A percentile compares a stretch with the other conserved stretches of the same genome.
These are phyloP conservation scores for Candida glucosophila DNA, from an alignment of 1,139 yeast genomes.

Conservation along the genomic window DNA sequence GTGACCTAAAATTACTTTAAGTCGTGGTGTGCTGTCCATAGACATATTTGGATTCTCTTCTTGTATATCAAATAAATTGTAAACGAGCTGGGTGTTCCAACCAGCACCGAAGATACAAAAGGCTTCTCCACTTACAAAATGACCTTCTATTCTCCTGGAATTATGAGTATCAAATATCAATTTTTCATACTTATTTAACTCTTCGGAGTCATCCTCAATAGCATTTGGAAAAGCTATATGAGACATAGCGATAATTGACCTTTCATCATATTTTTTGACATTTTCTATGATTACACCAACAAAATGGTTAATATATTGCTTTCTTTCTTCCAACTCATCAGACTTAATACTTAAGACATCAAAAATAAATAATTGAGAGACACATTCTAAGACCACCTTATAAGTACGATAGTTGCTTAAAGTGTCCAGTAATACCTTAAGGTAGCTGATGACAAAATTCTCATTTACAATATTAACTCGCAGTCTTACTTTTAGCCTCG, in stretches of 20 bases:
- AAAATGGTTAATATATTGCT: slow-evolving; percentile 13
- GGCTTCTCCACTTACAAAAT: slow-evolving; percentile 83
- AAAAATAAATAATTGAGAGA: slow-evolving; percentile 51
- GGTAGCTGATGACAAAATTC: slow-evolving; percentile 8
- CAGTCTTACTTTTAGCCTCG: slow-evolving; percentile 40
- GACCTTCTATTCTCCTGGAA: slow-evolving; percentile 64
- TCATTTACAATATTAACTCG: slow-evolving; percentile 17
- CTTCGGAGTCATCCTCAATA: slow-evolving; percentile 9
- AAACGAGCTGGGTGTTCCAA: slow-evolving; percentile 55
- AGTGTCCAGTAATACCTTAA: slow-evolving; percentile 10
- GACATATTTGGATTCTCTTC: slow-evolving; percentile 36
- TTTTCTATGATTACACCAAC: slow-evolving; percentile 26
- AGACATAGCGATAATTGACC: slow-evolving; percentile 49
- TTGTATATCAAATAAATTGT: slow-evolving; percentile 45
- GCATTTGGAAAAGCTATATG: slow-evolving; percentile 39
- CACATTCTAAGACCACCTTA: slow-evolving; percentile 33
- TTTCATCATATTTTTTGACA: slow-evolving; percentile 54
- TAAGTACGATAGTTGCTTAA: slow-evolving; percentile 14
- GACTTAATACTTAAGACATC: slow-evolving; percentile 42
- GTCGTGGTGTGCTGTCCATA: slow-evolving; percentile 14
- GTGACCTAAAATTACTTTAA: slow-evolving; percentile 30
- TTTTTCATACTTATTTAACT: slow-evolving; percentile 29
- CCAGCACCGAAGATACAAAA: slow-evolving; percentile 65
- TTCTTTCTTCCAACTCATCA: slow-evolving; percentile 5
- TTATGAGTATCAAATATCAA: slow-evolving; percentile 48